Percentiles rank a stretch among this genome's conserved stretches.
These are phyloP conservation scores for Lasiodiplodia sp. DNA, from an alignment of 2,329 filamentous ascomycete genomes.

Conservation along the genomic window DNA sequence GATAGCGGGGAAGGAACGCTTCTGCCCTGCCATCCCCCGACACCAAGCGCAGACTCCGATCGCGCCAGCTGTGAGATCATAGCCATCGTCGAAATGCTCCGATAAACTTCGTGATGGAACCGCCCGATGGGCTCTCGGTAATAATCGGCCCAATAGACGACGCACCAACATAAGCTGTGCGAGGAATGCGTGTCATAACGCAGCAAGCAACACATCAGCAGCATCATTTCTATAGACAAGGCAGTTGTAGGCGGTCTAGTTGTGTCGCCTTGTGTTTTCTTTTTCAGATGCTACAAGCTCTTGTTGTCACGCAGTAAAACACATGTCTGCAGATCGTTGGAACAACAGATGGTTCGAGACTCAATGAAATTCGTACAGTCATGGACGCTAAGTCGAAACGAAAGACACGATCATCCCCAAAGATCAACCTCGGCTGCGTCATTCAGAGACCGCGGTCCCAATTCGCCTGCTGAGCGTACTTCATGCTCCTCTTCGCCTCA, in stretches of 20 bases:
- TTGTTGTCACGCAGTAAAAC: neutral
- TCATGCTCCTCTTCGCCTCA: conserved; percentile 23
- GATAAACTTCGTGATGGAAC: conserved; percentile 3
- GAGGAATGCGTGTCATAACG: conserved; percentile 17
- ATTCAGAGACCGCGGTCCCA: conserved; percentile 16
- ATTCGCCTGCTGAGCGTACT: neutral
- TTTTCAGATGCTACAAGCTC: neutral
- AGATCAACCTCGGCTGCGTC: neutral
- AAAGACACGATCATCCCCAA: neutral
- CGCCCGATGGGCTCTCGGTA: conserved; percentile 3
- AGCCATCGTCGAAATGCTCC: neutral
- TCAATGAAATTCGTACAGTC: neutral
- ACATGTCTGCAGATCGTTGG: neutral
- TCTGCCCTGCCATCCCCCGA: neutral
- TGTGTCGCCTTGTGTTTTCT: neutral
- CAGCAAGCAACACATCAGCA: conserved; percentile 11
- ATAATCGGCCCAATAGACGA: conserved; percentile 6
- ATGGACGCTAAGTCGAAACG: neutral
- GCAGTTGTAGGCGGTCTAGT: neutral
- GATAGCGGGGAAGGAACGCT: neutral
- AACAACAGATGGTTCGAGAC: neutral
- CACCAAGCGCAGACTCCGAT: neutral
- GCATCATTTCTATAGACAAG: neutral
- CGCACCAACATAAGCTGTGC: conserved; percentile 21
- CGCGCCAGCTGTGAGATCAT: neutral